These are phyloP conservation scores for Aristolochia fimbriata DNA, from an alignment of 164 flowering plant species.

Conservation along the genomic window DNA sequence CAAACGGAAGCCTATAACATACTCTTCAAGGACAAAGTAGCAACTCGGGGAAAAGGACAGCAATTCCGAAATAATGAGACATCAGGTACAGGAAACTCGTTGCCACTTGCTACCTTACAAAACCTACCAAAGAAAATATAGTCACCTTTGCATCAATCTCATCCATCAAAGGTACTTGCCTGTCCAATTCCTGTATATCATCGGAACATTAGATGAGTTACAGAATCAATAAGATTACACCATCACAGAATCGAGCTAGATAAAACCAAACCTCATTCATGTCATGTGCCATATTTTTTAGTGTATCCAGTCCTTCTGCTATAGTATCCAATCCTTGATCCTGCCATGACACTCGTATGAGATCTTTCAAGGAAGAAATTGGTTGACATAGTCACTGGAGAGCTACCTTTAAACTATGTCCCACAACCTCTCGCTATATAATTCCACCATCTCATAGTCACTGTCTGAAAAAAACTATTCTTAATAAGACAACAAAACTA, in stretches of 20 bases:
- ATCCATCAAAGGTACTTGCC: constrained; percentile 94
- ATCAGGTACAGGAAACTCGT: too few species aligned
- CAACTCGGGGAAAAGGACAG: not conserved
- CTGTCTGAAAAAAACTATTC: too few species aligned
- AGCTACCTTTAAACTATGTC: too few species aligned
- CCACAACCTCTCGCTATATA: too few species aligned
- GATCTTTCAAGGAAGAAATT: not conserved
- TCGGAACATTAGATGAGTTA: not conserved
- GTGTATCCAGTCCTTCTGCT: constrained; percentile 82
- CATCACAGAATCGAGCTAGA: not conserved
- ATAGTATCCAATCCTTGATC: constrained; percentile 92
- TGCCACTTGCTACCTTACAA: too few species aligned
- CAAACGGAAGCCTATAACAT: not conserved
- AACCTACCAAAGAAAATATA: not conserved
- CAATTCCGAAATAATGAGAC: not conserved
- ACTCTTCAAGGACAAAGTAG: not conserved
- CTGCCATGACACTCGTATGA: constrained; percentile 18
- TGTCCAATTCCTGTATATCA: constrained; percentile 74
- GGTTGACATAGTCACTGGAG: too few species aligned
- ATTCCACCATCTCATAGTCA: too few species aligned
- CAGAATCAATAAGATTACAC: not conserved
- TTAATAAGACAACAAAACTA: too few species aligned
- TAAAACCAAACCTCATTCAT: constrained; percentile 72
- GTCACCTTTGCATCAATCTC: constrained; percentile 90
- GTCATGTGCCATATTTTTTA: constrained; percentile 91